A percentile compares a stretch with the other conserved stretches of the same genome.
Conservation (phyloP, 352 stramenopile species). For the Phytophthora palmivora region DNA sequence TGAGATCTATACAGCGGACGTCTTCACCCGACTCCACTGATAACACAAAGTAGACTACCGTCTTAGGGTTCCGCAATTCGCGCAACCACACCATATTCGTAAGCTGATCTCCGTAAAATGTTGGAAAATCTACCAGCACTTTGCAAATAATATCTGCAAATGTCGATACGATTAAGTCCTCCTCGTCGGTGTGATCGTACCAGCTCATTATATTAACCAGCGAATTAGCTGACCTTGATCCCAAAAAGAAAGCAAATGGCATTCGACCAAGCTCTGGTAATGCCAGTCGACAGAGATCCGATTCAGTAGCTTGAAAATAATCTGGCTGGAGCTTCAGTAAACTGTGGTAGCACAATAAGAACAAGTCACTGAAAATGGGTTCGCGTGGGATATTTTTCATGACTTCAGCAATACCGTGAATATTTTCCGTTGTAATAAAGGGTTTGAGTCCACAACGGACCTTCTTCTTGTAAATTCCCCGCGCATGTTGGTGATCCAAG, state of each 20-base stretch:
- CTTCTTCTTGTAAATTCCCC: conserved; percentile 85
- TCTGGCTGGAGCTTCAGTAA: conserved; percentile 54
- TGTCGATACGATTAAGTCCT: conserved; percentile 45
- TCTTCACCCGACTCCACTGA: conserved; percentile 64
- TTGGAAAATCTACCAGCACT: conserved; percentile 66
- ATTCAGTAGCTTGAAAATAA: conserved; percentile 72
- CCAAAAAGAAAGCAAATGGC: conserved; percentile 80
- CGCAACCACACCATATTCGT: conserved; percentile 74
- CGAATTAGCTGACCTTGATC: conserved; percentile 58
- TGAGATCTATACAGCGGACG: conserved; percentile 57
- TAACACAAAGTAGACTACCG: conserved; percentile 72
- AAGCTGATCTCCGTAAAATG: conserved; percentile 72
- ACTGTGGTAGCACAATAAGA: conserved; percentile 69
- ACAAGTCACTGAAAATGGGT: conserved; percentile 79
- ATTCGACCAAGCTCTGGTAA: conserved; percentile 61
- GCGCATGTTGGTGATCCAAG: conserved; percentile 69
- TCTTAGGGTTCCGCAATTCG: conserved; percentile 52
- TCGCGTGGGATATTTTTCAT: conserved; percentile 81
- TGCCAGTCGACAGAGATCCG: conserved; percentile 48
- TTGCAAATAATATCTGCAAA: conserved; percentile 80
- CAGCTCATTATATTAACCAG: conserved; percentile 58
- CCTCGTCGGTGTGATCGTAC: conserved; percentile 49
- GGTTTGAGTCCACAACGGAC: conserved; percentile 66
- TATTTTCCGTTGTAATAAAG: conserved; percentile 69
- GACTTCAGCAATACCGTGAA: conserved; percentile 80